phyloP scores from a whole-genome alignment of 2,329 filamentous ascomycete genomes.

The Sarocladium strictum region DNA sequence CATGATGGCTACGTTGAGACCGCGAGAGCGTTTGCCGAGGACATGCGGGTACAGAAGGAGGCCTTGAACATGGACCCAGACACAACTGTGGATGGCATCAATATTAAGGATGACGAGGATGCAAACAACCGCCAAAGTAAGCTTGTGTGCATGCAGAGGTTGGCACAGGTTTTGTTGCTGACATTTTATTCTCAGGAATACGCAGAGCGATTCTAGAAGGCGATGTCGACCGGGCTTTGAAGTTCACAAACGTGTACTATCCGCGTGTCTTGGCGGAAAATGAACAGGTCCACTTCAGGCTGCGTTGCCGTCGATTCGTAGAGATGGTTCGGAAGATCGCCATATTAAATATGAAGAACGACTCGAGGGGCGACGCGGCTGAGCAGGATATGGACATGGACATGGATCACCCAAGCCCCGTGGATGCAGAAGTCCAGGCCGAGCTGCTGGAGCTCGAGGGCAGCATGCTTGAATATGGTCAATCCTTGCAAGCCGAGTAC shows the following conservation, averaged over 20 bases:
- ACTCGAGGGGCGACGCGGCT: background rate
- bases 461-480: constrained; percentile 73
- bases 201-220: constrained; percentile 82
- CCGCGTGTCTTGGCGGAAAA: constrained; percentile 74
- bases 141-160: constrained; percentile 23
- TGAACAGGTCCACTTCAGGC: constrained; percentile 77
- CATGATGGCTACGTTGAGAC: constrained; percentile 96
- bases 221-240: constrained; percentile 85
- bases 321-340: constrained; percentile 81
- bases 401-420: background rate
- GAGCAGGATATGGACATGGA: background rate
- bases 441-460: constrained; percentile 48
- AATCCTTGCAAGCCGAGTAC: constrained; percentile 72
- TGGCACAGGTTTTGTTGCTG: constrained; percentile 10
- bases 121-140: constrained; percentile 80
- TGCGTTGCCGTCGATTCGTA: constrained; percentile 87
- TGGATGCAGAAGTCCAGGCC: background rate
- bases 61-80: constrained; percentile 57
- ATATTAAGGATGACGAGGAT: constrained; percentile 75
- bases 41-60: constrained; percentile 68
- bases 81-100: constrained; percentile 50
- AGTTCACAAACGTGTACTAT: constrained; percentile 72
- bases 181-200: constrained; percentile 56
- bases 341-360: constrained; percentile 29
- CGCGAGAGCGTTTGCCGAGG: constrained; percentile 77